Conservation (phyloP, 2,329 filamentous ascomycete genomes). For the Hypoxylon sp. region DNA sequence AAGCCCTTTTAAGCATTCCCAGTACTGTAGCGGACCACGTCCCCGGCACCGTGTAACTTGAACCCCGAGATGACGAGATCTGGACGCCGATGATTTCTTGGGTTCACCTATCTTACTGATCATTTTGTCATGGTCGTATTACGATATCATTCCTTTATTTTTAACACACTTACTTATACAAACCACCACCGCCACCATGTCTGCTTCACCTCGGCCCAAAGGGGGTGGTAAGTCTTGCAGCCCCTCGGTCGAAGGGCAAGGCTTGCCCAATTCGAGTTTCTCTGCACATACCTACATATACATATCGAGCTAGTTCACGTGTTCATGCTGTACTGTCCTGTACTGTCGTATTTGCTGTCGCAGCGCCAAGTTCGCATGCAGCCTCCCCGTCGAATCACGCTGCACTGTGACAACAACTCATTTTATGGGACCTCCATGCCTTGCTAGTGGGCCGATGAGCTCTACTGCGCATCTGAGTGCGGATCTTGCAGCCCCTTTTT, state of each 20-base stretch:
- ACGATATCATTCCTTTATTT: constrained; percentile 16
- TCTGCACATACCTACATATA: neutral
- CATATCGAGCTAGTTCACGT: constrained; percentile 9
- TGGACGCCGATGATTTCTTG: constrained; percentile 26
- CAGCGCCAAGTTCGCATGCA: constrained; percentile 8
- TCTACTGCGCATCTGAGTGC: constrained; percentile 2
- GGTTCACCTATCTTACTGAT: constrained; percentile 9
- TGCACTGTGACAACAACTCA: constrained; percentile 11
- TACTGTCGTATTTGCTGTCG: constrained; percentile 2
- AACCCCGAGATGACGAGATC: constrained; percentile 43
- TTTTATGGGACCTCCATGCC: neutral
- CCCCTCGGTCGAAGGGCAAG: constrained; percentile 17
- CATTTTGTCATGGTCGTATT: constrained; percentile 23
- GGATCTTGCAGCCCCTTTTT: constrained; percentile 17
- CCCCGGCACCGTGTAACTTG: constrained; percentile 38
- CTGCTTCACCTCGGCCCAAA: constrained; percentile 13
- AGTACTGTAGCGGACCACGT: constrained; percentile 17
- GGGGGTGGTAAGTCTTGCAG: neutral
- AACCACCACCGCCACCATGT: neutral
- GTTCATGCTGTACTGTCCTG: constrained; percentile 6
- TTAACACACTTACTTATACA: constrained; percentile 5
- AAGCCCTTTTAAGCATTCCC: neutral
- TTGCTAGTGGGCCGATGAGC: constrained; percentile 13
- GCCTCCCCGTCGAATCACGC: constrained; percentile 32
- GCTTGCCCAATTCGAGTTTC: neutral